A percentile compares a stretch with the other conserved stretches of the same genome.
Evolutionary conservation across 345 rosid species (phyloP).

Genomic region (Hypericum perforatum): DNA sequence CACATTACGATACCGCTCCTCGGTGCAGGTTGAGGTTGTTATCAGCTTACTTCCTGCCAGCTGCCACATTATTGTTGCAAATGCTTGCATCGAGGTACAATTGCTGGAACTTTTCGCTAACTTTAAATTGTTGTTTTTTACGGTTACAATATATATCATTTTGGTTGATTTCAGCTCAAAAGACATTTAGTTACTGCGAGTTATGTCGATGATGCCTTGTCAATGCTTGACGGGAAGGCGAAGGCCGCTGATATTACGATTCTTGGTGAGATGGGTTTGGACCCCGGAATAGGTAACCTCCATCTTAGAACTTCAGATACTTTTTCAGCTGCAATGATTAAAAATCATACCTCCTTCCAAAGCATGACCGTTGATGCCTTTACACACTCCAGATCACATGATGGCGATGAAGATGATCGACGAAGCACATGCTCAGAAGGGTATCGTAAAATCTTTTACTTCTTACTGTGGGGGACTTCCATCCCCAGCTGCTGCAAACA

Average conservation of each 20-base stretch:
- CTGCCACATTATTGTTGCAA: slow-evolving; percentile 61
- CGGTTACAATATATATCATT: slow-evolving; percentile 3
- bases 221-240: slow-evolving; percentile 54
- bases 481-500: slow-evolving; percentile 93
- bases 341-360: too few relatives aligned
- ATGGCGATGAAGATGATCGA: slow-evolving; percentile 96
- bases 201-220: slow-evolving; percentile 72
- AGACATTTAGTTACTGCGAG: slow-evolving; percentile 95
- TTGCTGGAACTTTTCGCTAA: not conserved
- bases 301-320: not conserved
- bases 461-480: slow-evolving; percentile 95
- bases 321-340: too few relatives aligned
- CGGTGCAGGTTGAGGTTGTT: slow-evolving; percentile 71
- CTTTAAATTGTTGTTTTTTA: not conserved
- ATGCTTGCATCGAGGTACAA: slow-evolving; percentile 70
- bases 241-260: slow-evolving; percentile 67
- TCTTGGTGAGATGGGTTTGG: slow-evolving; percentile 98
- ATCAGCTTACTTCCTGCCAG: slow-evolving; percentile 75
- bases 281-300: slow-evolving; percentile 87
- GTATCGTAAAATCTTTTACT: slow-evolving; percentile 67
- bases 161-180: slow-evolving; percentile 43
- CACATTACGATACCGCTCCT: not conserved
- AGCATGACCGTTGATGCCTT: not conserved
- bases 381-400: slow-evolving; percentile 64
- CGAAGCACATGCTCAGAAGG: slow-evolving; percentile 51